A percentile compares a stretch with the other conserved stretches of the same genome.
These are phyloP conservation scores for Aphanomyces euteiches DNA, from an alignment of 352 stramenopile species.

Conservation along the genomic window DNA sequence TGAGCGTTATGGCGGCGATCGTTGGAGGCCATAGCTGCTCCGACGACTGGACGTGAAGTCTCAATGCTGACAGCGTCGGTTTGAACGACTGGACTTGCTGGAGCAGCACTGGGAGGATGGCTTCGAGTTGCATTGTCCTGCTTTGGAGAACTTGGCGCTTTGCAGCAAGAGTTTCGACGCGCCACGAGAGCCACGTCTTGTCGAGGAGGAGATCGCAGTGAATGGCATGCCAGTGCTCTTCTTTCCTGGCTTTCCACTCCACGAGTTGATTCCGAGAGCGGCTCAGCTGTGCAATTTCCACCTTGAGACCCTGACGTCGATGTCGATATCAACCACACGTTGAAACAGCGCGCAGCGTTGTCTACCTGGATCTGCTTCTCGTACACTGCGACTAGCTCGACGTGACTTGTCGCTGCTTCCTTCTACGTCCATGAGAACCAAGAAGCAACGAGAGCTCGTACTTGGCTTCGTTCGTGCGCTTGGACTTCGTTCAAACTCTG, in stretches of 20 bases:
- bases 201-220: not conserved
- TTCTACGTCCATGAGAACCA: not conserved
- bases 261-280: constrained; percentile 5
- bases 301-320: not conserved
- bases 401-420: not conserved
- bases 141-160: not conserved
- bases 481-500: not conserved
- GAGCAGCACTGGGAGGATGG: not conserved
- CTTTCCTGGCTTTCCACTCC: constrained; percentile 4
- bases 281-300: not conserved
- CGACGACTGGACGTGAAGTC: not conserved
- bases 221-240: not conserved
- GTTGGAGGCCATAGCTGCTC: not conserved
- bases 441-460: not conserved
- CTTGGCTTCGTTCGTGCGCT: not conserved
- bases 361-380: not conserved
- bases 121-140: not conserved
- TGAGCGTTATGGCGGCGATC: not conserved
- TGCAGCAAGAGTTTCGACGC: not conserved
- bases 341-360: not conserved
- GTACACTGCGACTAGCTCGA: not conserved
- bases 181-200: not conserved
- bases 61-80: not conserved
- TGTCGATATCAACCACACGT: not conserved
- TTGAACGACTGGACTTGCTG: not conserved